phyloP scores from a whole-genome alignment of 805 yeast genomes.

The Ogataea populi-albae region DNA sequence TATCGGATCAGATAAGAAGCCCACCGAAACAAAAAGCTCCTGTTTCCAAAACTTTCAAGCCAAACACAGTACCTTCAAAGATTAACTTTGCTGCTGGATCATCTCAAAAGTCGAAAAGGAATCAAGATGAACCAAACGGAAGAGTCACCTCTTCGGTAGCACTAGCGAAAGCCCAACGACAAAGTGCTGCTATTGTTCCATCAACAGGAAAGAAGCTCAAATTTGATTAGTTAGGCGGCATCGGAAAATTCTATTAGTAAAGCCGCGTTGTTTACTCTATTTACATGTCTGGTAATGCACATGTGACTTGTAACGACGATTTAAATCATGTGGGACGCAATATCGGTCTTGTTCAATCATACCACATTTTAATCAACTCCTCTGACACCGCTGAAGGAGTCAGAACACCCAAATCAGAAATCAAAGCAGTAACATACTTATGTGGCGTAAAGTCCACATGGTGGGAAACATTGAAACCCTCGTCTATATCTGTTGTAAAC shows the following conservation, averaged over 20 bases:
- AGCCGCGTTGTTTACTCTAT: too few relatives aligned
- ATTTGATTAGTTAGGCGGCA: constrained; percentile 44
- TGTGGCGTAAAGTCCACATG: constrained; percentile 92
- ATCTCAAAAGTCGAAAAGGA: constrained; percentile 1
- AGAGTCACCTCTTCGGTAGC: constrained; percentile 79
- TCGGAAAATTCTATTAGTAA: too few relatives aligned
- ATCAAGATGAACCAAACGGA: constrained; percentile 33
- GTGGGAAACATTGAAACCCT: constrained; percentile 44
- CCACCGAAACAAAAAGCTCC: too few relatives aligned
- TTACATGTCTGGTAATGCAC: too few relatives aligned
- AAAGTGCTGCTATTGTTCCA: constrained; percentile 81
- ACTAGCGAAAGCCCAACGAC: constrained; percentile 84
- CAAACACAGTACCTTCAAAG: too few relatives aligned
- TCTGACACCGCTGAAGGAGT: constrained; percentile 99
- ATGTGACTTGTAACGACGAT: too few relatives aligned
- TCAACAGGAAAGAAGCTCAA: constrained; percentile 85
- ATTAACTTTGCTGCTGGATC: too few relatives aligned
- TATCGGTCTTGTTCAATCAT: too few relatives aligned
- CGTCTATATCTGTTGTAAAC: constrained; percentile 35
- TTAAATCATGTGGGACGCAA: too few relatives aligned
- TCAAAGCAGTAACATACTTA: constrained; percentile 89
- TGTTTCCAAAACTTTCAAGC: too few relatives aligned
- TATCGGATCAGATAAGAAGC: too few relatives aligned
- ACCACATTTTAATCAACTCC: constrained; percentile 97
- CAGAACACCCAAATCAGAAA: constrained; percentile 93